Evolutionary conservation across 2,329 filamentous ascomycete species (phyloP), one percentile per base, ranked within the genome.

Genomic region (Aspergillus sp.): DNA sequence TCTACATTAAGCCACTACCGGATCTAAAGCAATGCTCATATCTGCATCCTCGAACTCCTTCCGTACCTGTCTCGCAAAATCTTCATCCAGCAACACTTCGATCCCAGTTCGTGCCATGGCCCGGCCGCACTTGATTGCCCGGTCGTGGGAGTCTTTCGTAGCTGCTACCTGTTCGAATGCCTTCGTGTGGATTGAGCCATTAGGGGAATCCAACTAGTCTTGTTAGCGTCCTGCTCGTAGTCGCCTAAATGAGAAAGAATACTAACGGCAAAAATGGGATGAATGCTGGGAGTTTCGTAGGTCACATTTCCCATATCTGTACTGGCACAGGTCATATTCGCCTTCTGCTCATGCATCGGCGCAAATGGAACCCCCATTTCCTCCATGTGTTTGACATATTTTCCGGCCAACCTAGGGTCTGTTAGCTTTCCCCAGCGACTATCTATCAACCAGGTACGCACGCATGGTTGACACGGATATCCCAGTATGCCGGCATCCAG

Each of bases 71-170:
- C 14, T 19, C 10, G 36, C 36, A 20, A 48, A 48, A 13, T 8
- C 22, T 14, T 48, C 46, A 9, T 48, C 46, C 13, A 48, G 46
- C 35, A 48, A 20, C 14, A 48, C 35, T 10, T 48, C 46, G 3
- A 48, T 19, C 3, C 46, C 46, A 17, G 38, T 32, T 2, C 36
- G 3, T 20, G 46, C 46, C 24, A 38, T 48, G 7, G 46, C 20
- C 13, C 38, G 36, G 17, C 35, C 46, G 13, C 32, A 33, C 17
- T 36, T 30, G 6, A 48, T 9, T 11, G 35, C 19, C 46, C 38
- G 32, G 11, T 14, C n/a, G 40, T 48, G 46, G 3, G 46, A 33
- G 10, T 41, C 36, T 5, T 41, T 36, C 10, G 46, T 48, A 3
- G 32, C 46, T 2, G 35, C 46, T 0, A 35, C 46, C 8, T 48